Evolutionary conservation across 1,284 basidiomycete species (phyloP).

Genomic region (Puccinia coronata): DNA sequence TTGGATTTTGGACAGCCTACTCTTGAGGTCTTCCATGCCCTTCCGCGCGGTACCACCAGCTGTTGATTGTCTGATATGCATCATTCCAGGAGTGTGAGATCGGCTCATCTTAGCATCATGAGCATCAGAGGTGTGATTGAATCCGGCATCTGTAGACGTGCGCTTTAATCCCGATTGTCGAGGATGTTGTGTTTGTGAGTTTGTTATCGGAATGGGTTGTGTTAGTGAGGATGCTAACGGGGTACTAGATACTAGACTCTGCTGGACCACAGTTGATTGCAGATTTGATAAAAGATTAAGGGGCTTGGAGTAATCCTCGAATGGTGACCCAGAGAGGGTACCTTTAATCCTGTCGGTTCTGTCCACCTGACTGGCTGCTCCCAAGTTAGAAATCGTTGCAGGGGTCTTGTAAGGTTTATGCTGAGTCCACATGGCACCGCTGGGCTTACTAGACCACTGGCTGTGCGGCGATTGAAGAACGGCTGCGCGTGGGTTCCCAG

Average conservation of each 20-base stretch:
- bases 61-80: slow-evolving; percentile 12
- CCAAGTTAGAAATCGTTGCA: slow-evolving; percentile 15
- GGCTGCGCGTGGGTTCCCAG: slow-evolving; percentile 30
- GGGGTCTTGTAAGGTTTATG: slow-evolving; percentile 47
- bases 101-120: slow-evolving; percentile 45
- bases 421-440: slow-evolving; percentile 16
- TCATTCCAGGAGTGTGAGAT: slow-evolving; percentile 37
- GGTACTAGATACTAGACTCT: neutral
- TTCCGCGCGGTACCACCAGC: slow-evolving; percentile 18
- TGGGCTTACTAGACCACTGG: slow-evolving; percentile 47
- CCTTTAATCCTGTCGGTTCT: neutral
- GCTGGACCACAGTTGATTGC: slow-evolving; percentile 16
- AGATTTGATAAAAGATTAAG: slow-evolving; percentile 5
- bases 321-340: slow-evolving; percentile 6
- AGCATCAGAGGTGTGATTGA: slow-evolving; percentile 37
- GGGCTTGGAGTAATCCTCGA: slow-evolving; percentile 28
- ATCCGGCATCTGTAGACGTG: slow-evolving; percentile 48
- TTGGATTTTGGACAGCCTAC: slow-evolving; percentile 38
- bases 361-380: slow-evolving; percentile 2
- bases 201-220: slow-evolving; percentile 4
- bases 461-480: slow-evolving; percentile 37
- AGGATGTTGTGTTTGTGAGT: slow-evolving; percentile 39
- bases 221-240: neutral
- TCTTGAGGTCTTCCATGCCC: slow-evolving; percentile 46
- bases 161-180: slow-evolving; percentile 35